Evolutionary conservation across 495 filamentous ascomycete species (phyloP), one percentile per base, ranked within the genome.

Genomic region (Talaromyces liani): DNA sequence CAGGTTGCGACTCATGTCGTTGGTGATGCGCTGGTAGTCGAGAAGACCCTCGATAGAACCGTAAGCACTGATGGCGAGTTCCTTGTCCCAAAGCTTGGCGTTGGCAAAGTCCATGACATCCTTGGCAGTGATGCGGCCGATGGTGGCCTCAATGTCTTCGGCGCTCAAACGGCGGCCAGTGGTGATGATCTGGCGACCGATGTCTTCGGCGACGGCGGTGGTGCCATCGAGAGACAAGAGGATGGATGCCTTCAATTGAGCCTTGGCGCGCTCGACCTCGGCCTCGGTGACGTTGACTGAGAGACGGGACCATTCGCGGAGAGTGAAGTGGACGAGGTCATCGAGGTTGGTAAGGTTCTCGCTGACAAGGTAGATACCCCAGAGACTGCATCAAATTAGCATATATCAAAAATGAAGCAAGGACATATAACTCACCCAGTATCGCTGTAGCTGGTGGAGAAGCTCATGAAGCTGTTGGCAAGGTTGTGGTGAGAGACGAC

Each of bases 401-500:
- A 61, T 61, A 47, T 51, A 14, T 60, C 18, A 39, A 61, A 24
- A 10, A 4, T n/a, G n/a, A n/a, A n/a, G n/a, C n/a, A 12, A 57
- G 16, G 56, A 25, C 25, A 27, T 7, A 31, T 65, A 56, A 68
- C 85, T 80, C 85, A 97, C 92, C 93, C 94, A 74, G 94, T 98
- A 79, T 99, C 94, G 74, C 91, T 96, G 80, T 99, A 99, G 82
- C 91, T 96, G 55, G 94, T 99, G 69, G 91, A 96, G 81, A 99
- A 99, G 85, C 90, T 93, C 94, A 99, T 99, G 87, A 96, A 98
- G 84, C 91, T 96, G 81, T 94, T 99, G 71, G 93, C 93, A 59
- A 99, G 86, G 72, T 92, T 86, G 79, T 98, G 84, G 80, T 96
- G 84, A 84, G 93, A 87, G 63, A 99, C 88, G 67, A 94, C 89